A percentile compares a stretch with the other conserved stretches of the same genome.
phyloP scores from a whole-genome alignment of 805 yeast genomes.

The Wickerhamiella azymoides region DNA sequence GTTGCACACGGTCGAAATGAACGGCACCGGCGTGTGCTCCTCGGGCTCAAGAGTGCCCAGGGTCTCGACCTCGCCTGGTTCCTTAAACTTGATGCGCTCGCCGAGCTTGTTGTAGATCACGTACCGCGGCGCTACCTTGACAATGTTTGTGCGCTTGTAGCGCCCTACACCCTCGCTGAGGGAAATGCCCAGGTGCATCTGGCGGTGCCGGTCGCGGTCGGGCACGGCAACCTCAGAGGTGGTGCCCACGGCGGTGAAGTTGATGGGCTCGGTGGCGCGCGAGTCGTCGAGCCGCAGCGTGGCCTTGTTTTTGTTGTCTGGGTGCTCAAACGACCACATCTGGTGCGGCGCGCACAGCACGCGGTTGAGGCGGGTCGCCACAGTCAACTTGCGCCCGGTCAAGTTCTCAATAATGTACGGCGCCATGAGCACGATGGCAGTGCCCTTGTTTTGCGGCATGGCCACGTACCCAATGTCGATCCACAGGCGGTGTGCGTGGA shows the following conservation, averaged over 20 bases:
- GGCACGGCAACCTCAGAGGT: slow-evolving; percentile 39
- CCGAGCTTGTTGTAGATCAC: slow-evolving; percentile 50
- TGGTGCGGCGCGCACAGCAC: slow-evolving; percentile 28
- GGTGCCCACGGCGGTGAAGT: slow-evolving; percentile 87
- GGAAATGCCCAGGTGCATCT: slow-evolving; percentile 57
- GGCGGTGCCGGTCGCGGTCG: slow-evolving; percentile 27
- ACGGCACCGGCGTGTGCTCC: slow-evolving; percentile 45
- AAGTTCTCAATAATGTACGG: slow-evolving; percentile 77
- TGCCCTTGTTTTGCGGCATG: slow-evolving; percentile 16
- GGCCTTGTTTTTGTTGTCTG: slow-evolving; percentile 53
- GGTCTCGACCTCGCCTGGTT: slow-evolving; percentile 17
- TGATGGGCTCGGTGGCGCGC: slow-evolving; percentile 53
- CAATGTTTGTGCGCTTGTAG: slow-evolving; percentile 60
- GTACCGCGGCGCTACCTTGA: slow-evolving; percentile 73
- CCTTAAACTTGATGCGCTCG: slow-evolving; percentile 32
- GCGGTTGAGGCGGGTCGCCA: slow-evolving; percentile 42
- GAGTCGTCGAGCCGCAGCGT: slow-evolving; percentile 53
- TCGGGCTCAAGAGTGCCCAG: slow-evolving; percentile 32
- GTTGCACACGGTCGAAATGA: slow-evolving; percentile 26
- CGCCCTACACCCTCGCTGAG: slow-evolving; percentile 70
- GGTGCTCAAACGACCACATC: slow-evolving; percentile 71
- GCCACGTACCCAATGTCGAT: slow-evolving; percentile 49
- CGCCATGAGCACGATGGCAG: slow-evolving; percentile 39
- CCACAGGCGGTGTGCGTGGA: slow-evolving; percentile 54
- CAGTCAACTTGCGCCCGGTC: slow-evolving; percentile 51